Percentiles rank a stretch among this genome's conserved stretches.
These are phyloP conservation scores for Beauveria brongniartii DNA, from an alignment of 2,329 filamentous ascomycete genomes.

Conservation along the genomic window DNA sequence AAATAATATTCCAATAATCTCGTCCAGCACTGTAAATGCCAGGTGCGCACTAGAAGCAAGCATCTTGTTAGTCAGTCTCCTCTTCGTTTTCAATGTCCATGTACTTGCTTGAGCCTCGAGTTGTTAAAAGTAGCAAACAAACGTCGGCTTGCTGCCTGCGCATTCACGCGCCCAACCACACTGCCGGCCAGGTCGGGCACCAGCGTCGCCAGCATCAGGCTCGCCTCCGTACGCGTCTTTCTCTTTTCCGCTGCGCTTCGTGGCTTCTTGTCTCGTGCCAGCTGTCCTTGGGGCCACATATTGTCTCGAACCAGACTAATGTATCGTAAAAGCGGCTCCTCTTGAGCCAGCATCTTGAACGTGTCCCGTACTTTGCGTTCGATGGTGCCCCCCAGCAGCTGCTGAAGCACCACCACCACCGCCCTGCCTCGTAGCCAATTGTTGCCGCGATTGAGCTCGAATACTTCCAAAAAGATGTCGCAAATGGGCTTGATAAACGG, in stretches of 20 bases:
- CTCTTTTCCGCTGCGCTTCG: conserved; percentile 67
- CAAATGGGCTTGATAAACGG: conserved; percentile 98
- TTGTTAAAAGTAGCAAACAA: conserved; percentile 92
- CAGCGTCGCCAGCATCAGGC: conserved; percentile 78
- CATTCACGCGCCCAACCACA: conserved; percentile 88
- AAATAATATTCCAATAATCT: conserved; percentile 59
- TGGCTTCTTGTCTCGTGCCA: conserved; percentile 40
- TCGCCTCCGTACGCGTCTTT: conserved; percentile 77
- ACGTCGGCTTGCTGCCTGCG: conserved; percentile 79
- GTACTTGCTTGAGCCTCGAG: conserved; percentile 71
- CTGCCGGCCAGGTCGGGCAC: conserved; percentile 86
- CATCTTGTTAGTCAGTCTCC: conserved; percentile 13
- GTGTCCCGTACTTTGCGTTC: conserved; percentile 90
- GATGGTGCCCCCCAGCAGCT: conserved; percentile 90
- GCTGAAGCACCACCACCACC: conserved; percentile 92
- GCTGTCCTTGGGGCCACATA: conserved; percentile 71
- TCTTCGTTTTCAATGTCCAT: not conserved
- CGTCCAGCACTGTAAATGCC: conserved; percentile 63
- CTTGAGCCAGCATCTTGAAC: conserved; percentile 63
- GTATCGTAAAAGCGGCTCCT: conserved; percentile 71
- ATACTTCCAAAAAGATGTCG: conserved; percentile 92
- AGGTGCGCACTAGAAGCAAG: conserved; percentile 48
- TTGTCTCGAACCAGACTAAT: conserved; percentile 63
- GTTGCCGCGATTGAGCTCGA: conserved; percentile 88
- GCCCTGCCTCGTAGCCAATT: conserved; percentile 95